These are phyloP conservation scores for Pichia californica DNA, from an alignment of 805 yeast species.

Conservation along the genomic window DNA sequence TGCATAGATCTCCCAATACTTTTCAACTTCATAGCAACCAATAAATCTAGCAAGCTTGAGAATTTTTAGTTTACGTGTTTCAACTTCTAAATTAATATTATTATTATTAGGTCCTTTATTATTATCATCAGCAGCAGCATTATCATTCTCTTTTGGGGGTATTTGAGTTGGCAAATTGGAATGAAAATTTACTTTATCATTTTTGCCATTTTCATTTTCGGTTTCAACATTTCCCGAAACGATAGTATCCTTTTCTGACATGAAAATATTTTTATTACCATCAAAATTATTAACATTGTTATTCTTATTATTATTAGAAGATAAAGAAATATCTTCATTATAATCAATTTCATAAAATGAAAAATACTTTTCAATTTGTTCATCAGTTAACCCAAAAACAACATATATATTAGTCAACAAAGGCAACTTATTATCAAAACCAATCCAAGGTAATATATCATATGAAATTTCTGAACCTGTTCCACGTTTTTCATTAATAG, in stretches of 20 bases:
- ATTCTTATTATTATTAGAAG: not conserved
- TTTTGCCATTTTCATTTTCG: not conserved
- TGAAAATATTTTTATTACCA: not conserved
- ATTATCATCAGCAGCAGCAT: not conserved
- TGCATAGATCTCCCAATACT: conserved; percentile 22
- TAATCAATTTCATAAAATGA: conserved; percentile 15
- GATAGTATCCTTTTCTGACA: too few relatives aligned
- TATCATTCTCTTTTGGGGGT: not conserved
- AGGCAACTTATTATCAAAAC: conserved; percentile 19
- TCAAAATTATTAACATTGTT: not conserved
- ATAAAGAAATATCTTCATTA: not conserved
- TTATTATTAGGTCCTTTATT: not conserved
- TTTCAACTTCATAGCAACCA: conserved; percentile 27
- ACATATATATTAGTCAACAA: conserved; percentile 20
- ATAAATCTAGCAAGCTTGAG: conserved; percentile 24
- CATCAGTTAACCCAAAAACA: conserved; percentile 19
- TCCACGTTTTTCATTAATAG: conserved; percentile 23
- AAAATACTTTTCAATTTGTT: conserved; percentile 17
- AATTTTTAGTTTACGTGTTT: conserved; percentile 14
- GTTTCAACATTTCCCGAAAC: not conserved
- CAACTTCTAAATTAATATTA: not conserved
- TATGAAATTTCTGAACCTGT: conserved; percentile 26
- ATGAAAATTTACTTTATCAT: too few relatives aligned
- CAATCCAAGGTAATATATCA: conserved; percentile 16
- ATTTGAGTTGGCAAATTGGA: too few relatives aligned